Conservation (phyloP, 371 early-diverging fungal species). For the Chytridium lagenaria region DNA sequence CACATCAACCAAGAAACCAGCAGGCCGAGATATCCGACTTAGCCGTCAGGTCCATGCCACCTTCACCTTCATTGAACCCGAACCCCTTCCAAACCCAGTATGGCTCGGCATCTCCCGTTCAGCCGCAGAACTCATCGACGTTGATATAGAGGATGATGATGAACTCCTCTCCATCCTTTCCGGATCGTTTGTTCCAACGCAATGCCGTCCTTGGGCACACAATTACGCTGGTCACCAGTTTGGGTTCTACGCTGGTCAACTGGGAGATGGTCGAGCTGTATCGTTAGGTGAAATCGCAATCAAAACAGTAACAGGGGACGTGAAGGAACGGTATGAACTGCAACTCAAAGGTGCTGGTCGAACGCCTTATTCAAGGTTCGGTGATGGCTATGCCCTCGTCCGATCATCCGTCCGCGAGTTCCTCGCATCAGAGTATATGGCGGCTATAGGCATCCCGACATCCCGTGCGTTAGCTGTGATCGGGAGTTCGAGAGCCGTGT, state of each 20-base stretch:
- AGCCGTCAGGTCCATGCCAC: slow-evolving; percentile 67
- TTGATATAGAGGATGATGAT: slow-evolving; percentile 48
- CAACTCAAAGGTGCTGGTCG: slow-evolving; percentile 85
- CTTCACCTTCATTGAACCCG: slow-evolving; percentile 67
- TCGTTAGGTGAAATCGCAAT: slow-evolving; percentile 67
- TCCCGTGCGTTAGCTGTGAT: slow-evolving; percentile 78
- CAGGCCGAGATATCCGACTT: neutral
- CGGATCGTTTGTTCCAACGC: slow-evolving; percentile 38
- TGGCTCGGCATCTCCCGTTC: slow-evolving; percentile 54
- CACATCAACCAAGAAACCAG: neutral
- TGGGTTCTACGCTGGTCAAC: slow-evolving; percentile 65
- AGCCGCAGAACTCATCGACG: slow-evolving; percentile 52
- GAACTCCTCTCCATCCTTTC: slow-evolving; percentile 26
- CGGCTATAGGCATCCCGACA: slow-evolving; percentile 79
- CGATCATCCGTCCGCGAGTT: slow-evolving; percentile 74
- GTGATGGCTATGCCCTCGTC: slow-evolving; percentile 86
- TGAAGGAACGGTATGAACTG: slow-evolving; percentile 71
- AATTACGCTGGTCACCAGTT: slow-evolving; percentile 93
- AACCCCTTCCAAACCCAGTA: slow-evolving; percentile 44
- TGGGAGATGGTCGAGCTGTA: slow-evolving; percentile 91
- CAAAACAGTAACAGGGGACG: slow-evolving; percentile 26
- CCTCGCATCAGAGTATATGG: slow-evolving; percentile 79
- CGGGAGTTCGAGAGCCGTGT: slow-evolving; percentile 66
- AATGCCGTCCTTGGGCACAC: slow-evolving; percentile 80
- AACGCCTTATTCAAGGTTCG: slow-evolving; percentile 87